Evolutionary conservation across 2,329 filamentous ascomycete species (phyloP), one percentile per base, ranked within the genome.

Genomic region (Pyrenophora seminiperda): DNA sequence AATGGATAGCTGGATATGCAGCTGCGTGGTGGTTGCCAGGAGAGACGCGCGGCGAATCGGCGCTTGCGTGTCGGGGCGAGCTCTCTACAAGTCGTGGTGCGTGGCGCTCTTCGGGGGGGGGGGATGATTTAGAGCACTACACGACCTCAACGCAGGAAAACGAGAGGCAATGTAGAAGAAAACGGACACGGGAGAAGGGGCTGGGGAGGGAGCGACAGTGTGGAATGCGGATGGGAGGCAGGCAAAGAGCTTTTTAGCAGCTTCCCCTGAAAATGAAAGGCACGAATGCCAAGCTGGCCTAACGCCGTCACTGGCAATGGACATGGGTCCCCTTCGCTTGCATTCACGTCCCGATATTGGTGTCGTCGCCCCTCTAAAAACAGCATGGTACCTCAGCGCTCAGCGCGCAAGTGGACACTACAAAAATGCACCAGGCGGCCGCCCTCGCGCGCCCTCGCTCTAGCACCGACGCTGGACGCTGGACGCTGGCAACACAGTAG

Each of bases 41-140:
- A 58, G 61, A 64, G 60, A 67, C 63, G 67, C 66, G 68, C 65
- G 66, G 66, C 62, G 62, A 58, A 50, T 58, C 58, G 61, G 63
- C 61, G 61, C 59, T 66, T 64, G 56, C 55, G 56, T 18, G 14
- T 34, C 39, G 44, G 47, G 54, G 53, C 50, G 39, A 41, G 43
- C 19, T 39, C 15, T 43, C 38, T 30, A 48, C 42, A 42, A 48
- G 49, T 44, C 18, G 43, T 34, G 50, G 54, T 39, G 47, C 31
- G 41, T 47, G 34, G 59, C 53, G 65, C 61, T 42, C 47, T 47
- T 56, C 64, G 58, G 61, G 59, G 67, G 62, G 62, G 56, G 56
- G 56, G n/a, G n/a, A n/a, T n/a, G 52, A 24, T 30, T 47, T 54
- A 33, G 49, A 48, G 47, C 45, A 27, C 47, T 47, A 56, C 48